These are phyloP conservation scores for Tulasnella sp. DNA, from an alignment of 768 basidiomycete species.

Conservation along the genomic window DNA sequence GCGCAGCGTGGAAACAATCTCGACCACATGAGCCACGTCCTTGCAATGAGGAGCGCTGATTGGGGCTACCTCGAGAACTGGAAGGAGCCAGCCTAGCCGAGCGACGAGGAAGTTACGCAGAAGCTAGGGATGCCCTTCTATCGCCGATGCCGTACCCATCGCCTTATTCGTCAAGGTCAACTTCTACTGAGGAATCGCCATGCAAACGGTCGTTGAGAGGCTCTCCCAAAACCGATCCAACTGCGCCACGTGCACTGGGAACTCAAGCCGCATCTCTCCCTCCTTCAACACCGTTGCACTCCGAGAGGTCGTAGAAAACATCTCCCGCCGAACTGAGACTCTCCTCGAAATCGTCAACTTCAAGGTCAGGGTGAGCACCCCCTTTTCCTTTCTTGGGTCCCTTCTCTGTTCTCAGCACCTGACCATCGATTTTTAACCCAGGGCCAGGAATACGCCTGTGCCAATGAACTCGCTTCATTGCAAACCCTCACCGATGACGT, in stretches of 20 bases:
- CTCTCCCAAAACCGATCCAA: constrained; percentile 87
- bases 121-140: constrained; percentile 12
- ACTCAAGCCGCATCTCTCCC: constrained; percentile 87
- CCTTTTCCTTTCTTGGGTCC: constrained; percentile 1
- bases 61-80: constrained; percentile 68
- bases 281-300: constrained; percentile 92
- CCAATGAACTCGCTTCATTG: constrained; percentile 86
- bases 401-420: constrained; percentile 3
- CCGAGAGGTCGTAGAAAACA: too few species aligned
- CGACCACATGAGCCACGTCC: constrained; percentile 82
- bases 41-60: constrained; percentile 82
- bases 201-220: constrained; percentile 98
- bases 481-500: constrained; percentile 92
- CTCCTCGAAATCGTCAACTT: too few species aligned
- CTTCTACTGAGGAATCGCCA: constrained; percentile 98
- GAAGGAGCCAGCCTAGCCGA: constrained; percentile 54
- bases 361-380: constrained; percentile 78
- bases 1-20: constrained; percentile 80
- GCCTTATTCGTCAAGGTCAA: constrained; percentile 94
- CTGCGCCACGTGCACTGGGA: constrained; percentile 98
- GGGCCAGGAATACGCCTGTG: constrained; percentile 99
- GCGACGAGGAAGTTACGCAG: constrained; percentile 33
- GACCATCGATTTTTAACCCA: constrained; percentile 32
- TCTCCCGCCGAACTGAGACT: too few species aligned
- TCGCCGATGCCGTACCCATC: constrained; percentile 92